Conservation (phyloP, 1,284 basidiomycete genomes). For the Cryptococcus sp. region DNA sequence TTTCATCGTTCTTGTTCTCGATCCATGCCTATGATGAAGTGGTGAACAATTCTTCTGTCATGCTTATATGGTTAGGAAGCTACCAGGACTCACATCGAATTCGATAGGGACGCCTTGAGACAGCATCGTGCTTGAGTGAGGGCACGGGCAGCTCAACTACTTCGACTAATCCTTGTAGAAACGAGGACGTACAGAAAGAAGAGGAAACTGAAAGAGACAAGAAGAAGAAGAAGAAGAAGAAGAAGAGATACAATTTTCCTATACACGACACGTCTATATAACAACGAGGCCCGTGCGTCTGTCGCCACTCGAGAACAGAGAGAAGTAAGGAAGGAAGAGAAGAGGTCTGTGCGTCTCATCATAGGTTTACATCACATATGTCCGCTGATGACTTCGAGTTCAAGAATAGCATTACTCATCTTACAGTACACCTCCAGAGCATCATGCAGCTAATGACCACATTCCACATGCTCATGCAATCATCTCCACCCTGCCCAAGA, state of each 20-base stretch:
- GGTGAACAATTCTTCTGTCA: neutral
- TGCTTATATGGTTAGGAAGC: neutral
- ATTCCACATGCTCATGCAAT: neutral
- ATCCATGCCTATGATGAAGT: neutral
- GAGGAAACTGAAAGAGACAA: conserved; percentile 18
- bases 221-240: conserved; percentile 16
- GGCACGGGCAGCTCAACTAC: too few relatives aligned
- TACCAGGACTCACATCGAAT: neutral
- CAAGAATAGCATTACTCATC: too few relatives aligned
- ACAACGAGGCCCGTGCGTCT: too few relatives aligned
- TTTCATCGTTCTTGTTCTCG: neutral
- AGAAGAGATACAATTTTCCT: too few relatives aligned
- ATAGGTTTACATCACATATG: too few relatives aligned
- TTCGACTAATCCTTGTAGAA: too few relatives aligned
- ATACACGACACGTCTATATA: too few relatives aligned
- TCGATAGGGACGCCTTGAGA: neutral
- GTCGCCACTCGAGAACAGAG: too few relatives aligned
- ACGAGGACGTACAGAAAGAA: too few relatives aligned
- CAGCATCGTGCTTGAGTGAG: conserved; percentile 2
- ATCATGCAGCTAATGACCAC: neutral
- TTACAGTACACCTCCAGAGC: too few relatives aligned
- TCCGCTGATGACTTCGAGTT: too few relatives aligned
- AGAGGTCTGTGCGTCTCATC: neutral
- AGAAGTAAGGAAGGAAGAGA: too few relatives aligned
- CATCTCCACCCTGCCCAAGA: conserved; percentile 14